Evolutionary conservation across 345 rosid species (phyloP), one percentile per base, ranked within the genome.

Genomic region (Odontarrhena argentea): DNA sequence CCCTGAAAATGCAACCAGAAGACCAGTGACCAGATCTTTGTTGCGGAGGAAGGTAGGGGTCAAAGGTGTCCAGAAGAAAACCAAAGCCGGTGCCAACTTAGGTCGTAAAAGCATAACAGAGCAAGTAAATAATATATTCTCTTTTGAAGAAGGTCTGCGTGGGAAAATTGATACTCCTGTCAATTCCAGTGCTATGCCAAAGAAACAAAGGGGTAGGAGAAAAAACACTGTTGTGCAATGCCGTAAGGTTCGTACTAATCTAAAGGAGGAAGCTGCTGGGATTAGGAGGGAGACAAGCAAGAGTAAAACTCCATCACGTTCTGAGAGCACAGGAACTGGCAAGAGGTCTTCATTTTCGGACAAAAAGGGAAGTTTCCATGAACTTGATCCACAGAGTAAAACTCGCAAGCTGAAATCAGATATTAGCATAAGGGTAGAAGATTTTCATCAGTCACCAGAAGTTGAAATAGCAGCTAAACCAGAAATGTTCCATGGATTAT

Each of bases 21-120:
- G 86, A 69, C 91, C 91, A 42, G 78, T 81, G 68, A 88, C 93
- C 44, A 71, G 83, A 67, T 77, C 96, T 66, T 74, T 80, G 73
- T 42, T 68, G 73, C 78, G 65, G 66, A 83, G 77, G 75, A 78
- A 58, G 74, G 77, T 80, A 70, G 71, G 81, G 49, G 66, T 35
- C 73, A 74, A 49, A 53, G 64, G 65, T 34, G 51, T 74, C 57
- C 34, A 74, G 44, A 47, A 67, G 73, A 82, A 75, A 69, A 25
- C 63, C 47, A 77, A 72, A 72, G 45, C 46, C 52, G 74, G 69
- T 24, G 70, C 59, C 68, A 76, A 71, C 70, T 79, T 82, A 45
- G 65, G 66, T 73, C 24, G 35, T 64, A 80, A 74, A 71, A 37
- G 70, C 63, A 69, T 18, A 18, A 1, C 75, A 65, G 57, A 56